phyloP scores from a whole-genome alignment of 2,329 filamentous ascomycete species.

The Cladophialophora immunda region DNA sequence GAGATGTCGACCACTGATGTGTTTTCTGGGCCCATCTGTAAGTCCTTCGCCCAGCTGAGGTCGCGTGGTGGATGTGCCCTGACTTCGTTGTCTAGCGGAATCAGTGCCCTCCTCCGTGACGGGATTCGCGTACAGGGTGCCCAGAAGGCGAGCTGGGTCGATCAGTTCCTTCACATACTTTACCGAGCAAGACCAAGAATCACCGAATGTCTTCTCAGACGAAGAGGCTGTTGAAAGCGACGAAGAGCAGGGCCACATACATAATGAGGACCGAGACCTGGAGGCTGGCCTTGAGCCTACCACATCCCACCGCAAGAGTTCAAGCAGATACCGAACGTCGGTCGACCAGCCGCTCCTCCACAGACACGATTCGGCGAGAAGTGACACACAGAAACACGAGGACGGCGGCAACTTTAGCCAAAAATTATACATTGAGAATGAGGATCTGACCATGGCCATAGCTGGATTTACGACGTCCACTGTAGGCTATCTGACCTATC shows the following conservation, averaged over 20 bases:
- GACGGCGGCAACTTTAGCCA: constrained; percentile 75
- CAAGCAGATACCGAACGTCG: constrained; percentile 54
- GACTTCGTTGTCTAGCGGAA: constrained; percentile 71
- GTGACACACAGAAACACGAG: constrained; percentile 69
- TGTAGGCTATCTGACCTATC: constrained; percentile 74
- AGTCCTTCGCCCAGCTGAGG: not conserved
- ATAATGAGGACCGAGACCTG: constrained; percentile 51
- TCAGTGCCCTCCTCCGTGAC: constrained; percentile 93
- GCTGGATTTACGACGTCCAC: constrained; percentile 86
- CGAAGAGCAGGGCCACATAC: constrained; percentile 51
- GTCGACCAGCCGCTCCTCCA: constrained; percentile 71
- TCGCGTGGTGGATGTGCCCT: not conserved
- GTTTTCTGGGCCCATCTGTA: constrained; percentile 76
- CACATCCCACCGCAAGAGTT: constrained; percentile 47
- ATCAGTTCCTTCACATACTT: constrained; percentile 91
- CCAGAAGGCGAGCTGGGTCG: constrained; percentile 74
- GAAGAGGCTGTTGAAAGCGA: constrained; percentile 58
- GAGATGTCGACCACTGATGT: constrained; percentile 99
- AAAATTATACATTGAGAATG: constrained; percentile 90
- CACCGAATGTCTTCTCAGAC: constrained; percentile 55
- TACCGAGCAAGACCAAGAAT: constrained; percentile 74
- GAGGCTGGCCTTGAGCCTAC: constrained; percentile 45
- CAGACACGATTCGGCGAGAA: constrained; percentile 74
- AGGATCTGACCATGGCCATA: constrained; percentile 92
- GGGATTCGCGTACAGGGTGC: constrained; percentile 86